Base-by-base conservation (phyloP, 345 rosid genomes). In the Kernera saxatilis region DNA sequence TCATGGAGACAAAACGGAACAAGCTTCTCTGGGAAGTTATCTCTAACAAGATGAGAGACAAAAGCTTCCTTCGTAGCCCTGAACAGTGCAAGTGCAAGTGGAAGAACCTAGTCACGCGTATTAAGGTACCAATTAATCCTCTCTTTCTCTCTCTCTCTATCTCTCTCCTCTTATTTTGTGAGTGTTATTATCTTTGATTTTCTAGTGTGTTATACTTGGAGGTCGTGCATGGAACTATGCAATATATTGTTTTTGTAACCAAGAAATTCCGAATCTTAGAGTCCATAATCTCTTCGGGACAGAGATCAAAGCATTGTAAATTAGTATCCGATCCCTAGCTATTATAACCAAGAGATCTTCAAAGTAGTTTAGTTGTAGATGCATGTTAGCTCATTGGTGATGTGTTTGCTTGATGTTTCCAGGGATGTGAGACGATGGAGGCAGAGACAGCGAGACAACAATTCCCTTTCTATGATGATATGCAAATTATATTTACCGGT, bases 21-120 rank as follows among this genome's bases (percentile, higher is more conserved):
- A 94, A 94, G 81, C 82, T 82, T 54, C 82, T 94, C 5, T 94
- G 99, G 99, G 96, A 88, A 72, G 87, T 91, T 45, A 79, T 89
- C 67, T 79, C 97, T 36, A 79, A 78, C 8, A 82, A 76, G 78
- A 86, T 94, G 96, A 89, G 82, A 76, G 96, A 88, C 53, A 85
- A 82, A 73, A 95, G 93, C 51, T 91, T 72, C 52, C 78, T 77
- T 81, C 99, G 99, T 21, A 94, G 96, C 78, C 77, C 96, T 40
- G 99, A 91, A 56, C 99, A 94, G 97, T 94, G 99, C 91, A 94
- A 91, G 83, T 94, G 97, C 87, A 94, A 94, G 82, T 94, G 99
- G 99, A 94, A 94, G 67, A 94, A 94, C 77, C 96, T 94, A 40
- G 91, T 91, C 54, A 94, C 99, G 37, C 93, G 99, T 59, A 91